Base-by-base conservation (phyloP, 306 rosid genomes). In the Acacia acuminata region DNA sequence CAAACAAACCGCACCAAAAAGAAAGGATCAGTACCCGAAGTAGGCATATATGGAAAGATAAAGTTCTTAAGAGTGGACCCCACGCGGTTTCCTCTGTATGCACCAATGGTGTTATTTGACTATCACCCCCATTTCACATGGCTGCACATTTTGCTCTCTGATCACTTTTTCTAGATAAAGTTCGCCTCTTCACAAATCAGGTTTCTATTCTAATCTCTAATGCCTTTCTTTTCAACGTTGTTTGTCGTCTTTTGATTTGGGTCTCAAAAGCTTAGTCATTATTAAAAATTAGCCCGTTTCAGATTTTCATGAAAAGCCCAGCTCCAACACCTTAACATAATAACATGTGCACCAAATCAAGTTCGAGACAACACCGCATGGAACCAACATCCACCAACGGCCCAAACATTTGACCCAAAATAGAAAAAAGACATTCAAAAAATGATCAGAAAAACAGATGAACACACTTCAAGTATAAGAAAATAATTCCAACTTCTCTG, bases 81-180 rank as follows among this genome's bases (percentile, higher is more conserved):
- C 89, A 88, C 91, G 22, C 88, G 85, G 79, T 86, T 88, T 86
- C 36, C 81, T 66, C 79, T 44, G 27, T 50, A 15, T 79, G 75
- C 8, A 61, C 36, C 34, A 55, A 85, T 77, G 68, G 55, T 64
- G 14, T 22, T 27, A 15, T 81, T 88, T 88, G 76, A 80, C 86
- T 75, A 81, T 51, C n/a, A 16, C 36, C 75, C 69, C 60, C 82
- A 51, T 58, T 10, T 88, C 91, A 85, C 89, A 83, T 88, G 89
- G 75, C 71, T 82, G 43, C 85, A 85, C 81, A 50, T 42, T 85
- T 82, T 42, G 73, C 75, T 75, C 65, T 19, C 0, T 48, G 13
- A 73, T 84, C 81, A 77, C 80, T 82, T 76, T 38, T 25, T 83
- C 79, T 40, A 30, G 4, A 67, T 36, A 83, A 86, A 69, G 72